These are phyloP conservation scores for Fusarium udum DNA, from an alignment of 2,329 filamentous ascomycete species.

Conservation along the genomic window DNA sequence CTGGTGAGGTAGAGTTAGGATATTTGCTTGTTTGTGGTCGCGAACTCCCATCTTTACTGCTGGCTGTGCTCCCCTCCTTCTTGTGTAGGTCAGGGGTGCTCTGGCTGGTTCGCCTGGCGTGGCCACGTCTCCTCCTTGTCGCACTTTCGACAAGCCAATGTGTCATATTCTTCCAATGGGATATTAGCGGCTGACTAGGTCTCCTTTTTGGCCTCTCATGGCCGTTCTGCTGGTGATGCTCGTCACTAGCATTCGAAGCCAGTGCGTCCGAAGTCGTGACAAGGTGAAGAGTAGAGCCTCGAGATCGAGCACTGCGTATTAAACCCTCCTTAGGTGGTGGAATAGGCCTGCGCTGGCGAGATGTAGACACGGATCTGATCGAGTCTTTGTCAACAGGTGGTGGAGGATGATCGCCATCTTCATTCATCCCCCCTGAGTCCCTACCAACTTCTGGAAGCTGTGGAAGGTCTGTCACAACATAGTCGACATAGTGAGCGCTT, in stretches of 20 bases:
- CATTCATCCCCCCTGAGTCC: constrained; percentile 55
- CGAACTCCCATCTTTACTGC: constrained; percentile 63
- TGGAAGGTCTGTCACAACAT: constrained; percentile 78
- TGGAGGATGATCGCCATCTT: constrained; percentile 64
- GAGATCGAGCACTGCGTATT: constrained; percentile 73
- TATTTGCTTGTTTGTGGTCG: constrained; percentile 70
- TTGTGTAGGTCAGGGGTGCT: constrained; percentile 68
- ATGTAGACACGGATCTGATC: constrained; percentile 78
- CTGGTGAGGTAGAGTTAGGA: constrained; percentile 52
- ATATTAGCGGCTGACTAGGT: constrained; percentile 66
- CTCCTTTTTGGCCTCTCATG: constrained; percentile 63
- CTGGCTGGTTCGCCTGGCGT: constrained; percentile 61
- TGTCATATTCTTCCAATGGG: constrained; percentile 71
- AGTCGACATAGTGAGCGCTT: constrained; percentile 71
- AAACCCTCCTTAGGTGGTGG: constrained; percentile 87
- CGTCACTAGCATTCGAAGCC: constrained; percentile 44
- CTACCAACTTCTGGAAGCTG: constrained; percentile 72
- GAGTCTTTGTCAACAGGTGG: constrained; percentile 83
- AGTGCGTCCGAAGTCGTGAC: constrained; percentile 72
- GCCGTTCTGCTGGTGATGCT: constrained; percentile 45
- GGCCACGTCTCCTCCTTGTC: constrained; percentile 60
- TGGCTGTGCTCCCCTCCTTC: constrained; percentile 58
- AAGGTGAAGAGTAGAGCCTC: constrained; percentile 87
- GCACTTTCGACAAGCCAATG: constrained; percentile 71
- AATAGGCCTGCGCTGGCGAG: constrained; percentile 76